These are phyloP conservation scores for Senna tora DNA, from an alignment of 306 rosid species.

Conservation along the genomic window DNA sequence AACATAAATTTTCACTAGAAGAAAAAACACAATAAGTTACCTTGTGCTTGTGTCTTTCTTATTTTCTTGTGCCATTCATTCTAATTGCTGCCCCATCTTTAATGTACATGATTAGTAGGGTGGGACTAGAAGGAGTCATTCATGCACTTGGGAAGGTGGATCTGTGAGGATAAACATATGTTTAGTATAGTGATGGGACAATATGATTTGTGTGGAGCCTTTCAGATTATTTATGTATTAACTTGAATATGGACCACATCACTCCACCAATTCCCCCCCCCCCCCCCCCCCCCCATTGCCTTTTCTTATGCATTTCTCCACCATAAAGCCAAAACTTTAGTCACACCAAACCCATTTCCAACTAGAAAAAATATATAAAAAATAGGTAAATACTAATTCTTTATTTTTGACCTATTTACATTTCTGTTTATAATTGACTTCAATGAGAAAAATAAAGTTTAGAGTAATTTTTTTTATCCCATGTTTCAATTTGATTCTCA, in stretches of 20 bases:
- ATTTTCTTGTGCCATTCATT: conserved; percentile 21
- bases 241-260: conserved; percentile 47
- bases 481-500: too few relatives aligned
- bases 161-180: conserved; percentile 42
- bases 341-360: background rate
- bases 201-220: conserved; percentile 61
- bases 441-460: too few relatives aligned
- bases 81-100: conserved; percentile 58
- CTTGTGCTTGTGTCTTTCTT: conserved; percentile 31
- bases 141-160: conserved; percentile 54
- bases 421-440: too few relatives aligned
- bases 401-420: too few relatives aligned
- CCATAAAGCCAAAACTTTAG: background rate
- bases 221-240: conserved; percentile 29
- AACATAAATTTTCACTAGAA: background rate
- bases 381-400: too few relatives aligned
- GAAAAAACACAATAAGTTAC: background rate
- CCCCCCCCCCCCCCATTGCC: conserved; percentile 3
- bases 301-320: background rate
- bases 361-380: background rate
- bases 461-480: too few relatives aligned
- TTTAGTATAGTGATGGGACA: conserved; percentile 59
- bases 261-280: conserved; percentile 16
- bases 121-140: conserved; percentile 47
- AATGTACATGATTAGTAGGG: conserved; percentile 42